Conservation (phyloP, 768 basidiomycete species). For the Mycena amicta region DNA sequence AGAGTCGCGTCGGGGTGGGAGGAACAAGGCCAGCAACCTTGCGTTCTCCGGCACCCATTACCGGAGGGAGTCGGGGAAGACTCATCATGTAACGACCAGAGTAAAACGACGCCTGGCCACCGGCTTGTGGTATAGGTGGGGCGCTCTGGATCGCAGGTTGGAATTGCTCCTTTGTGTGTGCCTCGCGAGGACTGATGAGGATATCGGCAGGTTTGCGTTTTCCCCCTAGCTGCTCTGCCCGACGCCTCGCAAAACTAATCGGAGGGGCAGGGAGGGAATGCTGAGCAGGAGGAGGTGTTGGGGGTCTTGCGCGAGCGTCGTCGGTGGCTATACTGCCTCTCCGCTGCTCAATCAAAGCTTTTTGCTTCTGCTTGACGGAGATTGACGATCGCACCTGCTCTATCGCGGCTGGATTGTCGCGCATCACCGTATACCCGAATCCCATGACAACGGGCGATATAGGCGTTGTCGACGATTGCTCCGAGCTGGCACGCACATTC, state of each 20-base stretch:
- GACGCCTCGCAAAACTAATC: slow-evolving; percentile 77
- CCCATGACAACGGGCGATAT: slow-evolving; percentile 71
- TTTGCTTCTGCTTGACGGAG: slow-evolving; percentile 69
- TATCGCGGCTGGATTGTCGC: slow-evolving; percentile 59
- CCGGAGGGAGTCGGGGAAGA: slow-evolving; percentile 64
- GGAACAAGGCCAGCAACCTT: slow-evolving; percentile 65
- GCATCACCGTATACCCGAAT: slow-evolving; percentile 46
- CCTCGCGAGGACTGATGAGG: slow-evolving; percentile 70
- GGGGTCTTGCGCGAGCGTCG: slow-evolving; percentile 6
- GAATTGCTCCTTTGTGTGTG: slow-evolving; percentile 53
- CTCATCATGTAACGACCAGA: slow-evolving; percentile 61
- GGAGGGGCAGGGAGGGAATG: slow-evolving; percentile 67
- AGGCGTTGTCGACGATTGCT: slow-evolving; percentile 60
- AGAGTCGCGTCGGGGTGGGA: slow-evolving; percentile 69
- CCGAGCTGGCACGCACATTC: slow-evolving; percentile 44
- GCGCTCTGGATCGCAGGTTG: slow-evolving; percentile 77
- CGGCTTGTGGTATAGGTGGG: slow-evolving; percentile 62
- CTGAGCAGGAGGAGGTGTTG: slow-evolving; percentile 5
- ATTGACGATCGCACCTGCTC: slow-evolving; percentile 68
- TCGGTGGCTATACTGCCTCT: slow-evolving; percentile 59
- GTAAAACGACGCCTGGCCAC: too few species aligned
- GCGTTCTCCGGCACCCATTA: slow-evolving; percentile 47
- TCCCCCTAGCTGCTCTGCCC: slow-evolving; percentile 64
- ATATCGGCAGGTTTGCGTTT: slow-evolving; percentile 81
- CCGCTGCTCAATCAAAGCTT: slow-evolving; percentile 70